These are phyloP conservation scores for Eucommia ulmoides DNA, from an alignment of 257 asterid species.

Conservation along the genomic window DNA sequence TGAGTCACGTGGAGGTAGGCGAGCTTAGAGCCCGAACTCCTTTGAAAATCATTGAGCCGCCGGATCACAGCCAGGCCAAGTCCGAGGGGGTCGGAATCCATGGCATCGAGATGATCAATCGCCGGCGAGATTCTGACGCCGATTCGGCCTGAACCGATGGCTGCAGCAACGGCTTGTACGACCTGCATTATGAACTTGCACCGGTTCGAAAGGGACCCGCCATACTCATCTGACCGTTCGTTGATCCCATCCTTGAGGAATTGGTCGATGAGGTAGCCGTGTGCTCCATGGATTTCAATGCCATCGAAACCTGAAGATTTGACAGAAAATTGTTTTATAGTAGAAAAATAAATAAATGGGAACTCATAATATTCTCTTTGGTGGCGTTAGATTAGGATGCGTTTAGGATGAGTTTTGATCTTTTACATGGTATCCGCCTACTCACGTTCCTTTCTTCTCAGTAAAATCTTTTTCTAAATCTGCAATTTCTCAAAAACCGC, in stretches of 20 bases:
- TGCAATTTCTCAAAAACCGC: too few species aligned
- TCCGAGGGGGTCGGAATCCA: conserved; percentile 65
- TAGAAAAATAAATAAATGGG: too few species aligned
- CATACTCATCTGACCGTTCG: conserved; percentile 63
- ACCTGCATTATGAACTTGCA: conserved; percentile 57
- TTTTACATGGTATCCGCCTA: too few species aligned
- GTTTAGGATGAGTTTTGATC: too few species aligned
- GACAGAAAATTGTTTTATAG: background rate
- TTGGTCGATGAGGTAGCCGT: conserved; percentile 88
- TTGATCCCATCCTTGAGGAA: conserved; percentile 86
- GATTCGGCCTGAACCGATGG: conserved; percentile 60
- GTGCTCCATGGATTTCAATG: conserved; percentile 87
- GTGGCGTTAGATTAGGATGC: too few species aligned
- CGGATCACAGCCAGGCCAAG: conserved; percentile 69
- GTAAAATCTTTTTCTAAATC: too few species aligned
- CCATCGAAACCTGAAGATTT: conserved; percentile 67
- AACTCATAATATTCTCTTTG: too few species aligned
- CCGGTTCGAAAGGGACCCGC: conserved; percentile 73
- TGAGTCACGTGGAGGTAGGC: conserved; percentile 79
- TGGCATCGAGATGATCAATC: conserved; percentile 84
- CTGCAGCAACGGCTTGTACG: conserved; percentile 49
- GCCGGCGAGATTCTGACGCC: conserved; percentile 90
- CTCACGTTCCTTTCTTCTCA: too few species aligned
- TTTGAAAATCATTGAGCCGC: conserved; percentile 55
- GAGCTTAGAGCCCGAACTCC: conserved; percentile 28